These are phyloP conservation scores for Neurospora crassa DNA, from an alignment of 2,329 filamentous ascomycete genomes.

Conservation along the genomic window DNA sequence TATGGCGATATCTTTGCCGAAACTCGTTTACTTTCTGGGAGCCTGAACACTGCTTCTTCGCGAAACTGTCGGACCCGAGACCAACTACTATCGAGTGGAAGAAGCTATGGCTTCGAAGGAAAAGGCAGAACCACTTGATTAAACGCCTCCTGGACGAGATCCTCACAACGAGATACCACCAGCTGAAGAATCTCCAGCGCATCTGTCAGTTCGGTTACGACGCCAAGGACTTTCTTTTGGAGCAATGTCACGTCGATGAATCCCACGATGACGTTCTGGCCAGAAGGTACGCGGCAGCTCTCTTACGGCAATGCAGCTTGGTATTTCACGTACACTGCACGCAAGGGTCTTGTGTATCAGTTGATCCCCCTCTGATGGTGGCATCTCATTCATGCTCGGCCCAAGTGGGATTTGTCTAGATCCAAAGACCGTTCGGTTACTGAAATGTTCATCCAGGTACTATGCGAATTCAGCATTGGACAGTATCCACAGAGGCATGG, in stretches of 20 bases:
- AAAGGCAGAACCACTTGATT: constrained; percentile 40
- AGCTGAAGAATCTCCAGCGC: constrained; percentile 58
- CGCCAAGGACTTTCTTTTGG: constrained; percentile 73
- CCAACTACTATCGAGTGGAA: constrained; percentile 65
- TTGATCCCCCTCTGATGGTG: background rate
- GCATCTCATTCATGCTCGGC: constrained; percentile 6
- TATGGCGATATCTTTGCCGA: constrained; percentile 73
- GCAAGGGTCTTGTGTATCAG: background rate
- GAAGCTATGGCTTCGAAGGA: constrained; percentile 49
- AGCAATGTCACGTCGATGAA: constrained; percentile 51
- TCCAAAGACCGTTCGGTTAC: constrained; percentile 5
- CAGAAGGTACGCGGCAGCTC: constrained; percentile 40
- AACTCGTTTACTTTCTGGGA: constrained; percentile 68
- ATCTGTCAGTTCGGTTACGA: constrained; percentile 74
- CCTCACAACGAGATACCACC: constrained; percentile 58
- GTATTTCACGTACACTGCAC: background rate
- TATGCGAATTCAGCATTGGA: constrained; percentile 67
- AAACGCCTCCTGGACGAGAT: constrained; percentile 54
- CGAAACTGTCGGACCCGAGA: constrained; percentile 40
- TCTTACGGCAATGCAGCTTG: background rate
- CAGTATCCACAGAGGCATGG: constrained; percentile 71
- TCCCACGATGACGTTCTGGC: constrained; percentile 66
- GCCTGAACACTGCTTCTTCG: constrained; percentile 46
- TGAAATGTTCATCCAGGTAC: constrained; percentile 41
- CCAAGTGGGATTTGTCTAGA: constrained; percentile 19